A percentile compares a stretch with the other conserved stretches of the same genome.
phyloP scores from a whole-genome alignment of 768 basidiomycete genomes.

The Coprinopsis sp. region DNA sequence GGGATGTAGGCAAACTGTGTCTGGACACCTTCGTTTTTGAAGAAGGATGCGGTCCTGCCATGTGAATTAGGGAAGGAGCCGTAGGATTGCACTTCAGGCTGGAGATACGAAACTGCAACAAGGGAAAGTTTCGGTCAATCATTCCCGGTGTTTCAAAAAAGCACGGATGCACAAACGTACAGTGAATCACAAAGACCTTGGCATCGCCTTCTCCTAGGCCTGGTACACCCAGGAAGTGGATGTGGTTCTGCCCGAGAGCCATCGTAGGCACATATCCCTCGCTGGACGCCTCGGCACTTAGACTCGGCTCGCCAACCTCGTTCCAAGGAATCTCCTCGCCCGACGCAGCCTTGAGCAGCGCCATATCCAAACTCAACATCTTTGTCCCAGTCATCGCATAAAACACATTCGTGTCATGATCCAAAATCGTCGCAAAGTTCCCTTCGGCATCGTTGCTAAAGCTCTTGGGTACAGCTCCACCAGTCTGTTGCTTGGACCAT shows the following conservation, averaged over 20 bases:
- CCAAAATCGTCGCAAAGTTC: constrained; percentile 69
- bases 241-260: constrained; percentile 70
- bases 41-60: constrained; percentile 69
- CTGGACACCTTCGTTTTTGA: constrained; percentile 54
- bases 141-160: not conserved
- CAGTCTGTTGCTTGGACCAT: constrained; percentile 70
- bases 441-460: constrained; percentile 46
- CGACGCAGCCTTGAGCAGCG: constrained; percentile 54
- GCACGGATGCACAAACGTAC: constrained; percentile 38
- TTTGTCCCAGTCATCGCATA: constrained; percentile 42
- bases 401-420: constrained; percentile 93
- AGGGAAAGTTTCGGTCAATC: not conserved
- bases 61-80: constrained; percentile 62
- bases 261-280: constrained; percentile 56
- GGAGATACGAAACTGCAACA: constrained; percentile 60
- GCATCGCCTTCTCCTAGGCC: constrained; percentile 51
- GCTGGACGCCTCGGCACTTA: constrained; percentile 24
- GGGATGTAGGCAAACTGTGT: constrained; percentile 76
- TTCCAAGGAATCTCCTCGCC: constrained; percentile 58
- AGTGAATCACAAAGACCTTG: constrained; percentile 74
- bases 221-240: constrained; percentile 66
- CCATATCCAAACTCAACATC: constrained; percentile 70
- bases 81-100: constrained; percentile 59
- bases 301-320: constrained; percentile 44
- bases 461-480: no score